These are phyloP conservation scores for Xylariaceae sp. DNA, from an alignment of 2,329 filamentous ascomycete species.

Conservation along the genomic window DNA sequence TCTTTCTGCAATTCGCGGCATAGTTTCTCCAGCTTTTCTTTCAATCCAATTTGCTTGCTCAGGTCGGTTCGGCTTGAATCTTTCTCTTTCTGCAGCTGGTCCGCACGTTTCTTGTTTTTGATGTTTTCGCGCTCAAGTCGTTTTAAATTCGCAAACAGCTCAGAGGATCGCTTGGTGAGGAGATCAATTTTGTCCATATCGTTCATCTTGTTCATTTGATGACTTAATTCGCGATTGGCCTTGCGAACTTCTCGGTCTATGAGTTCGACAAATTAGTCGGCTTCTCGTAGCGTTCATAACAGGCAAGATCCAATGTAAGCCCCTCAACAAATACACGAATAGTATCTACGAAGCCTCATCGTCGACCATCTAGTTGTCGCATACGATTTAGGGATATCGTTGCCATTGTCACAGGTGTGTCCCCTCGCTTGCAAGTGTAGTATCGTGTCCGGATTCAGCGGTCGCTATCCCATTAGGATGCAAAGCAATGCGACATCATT, in stretches of 20 bases:
- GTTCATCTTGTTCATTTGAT: slow-evolving; percentile 89
- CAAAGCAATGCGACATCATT: neutral
- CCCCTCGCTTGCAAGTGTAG: neutral
- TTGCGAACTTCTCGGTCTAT: slow-evolving; percentile 57
- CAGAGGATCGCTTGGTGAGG: slow-evolving; percentile 88
- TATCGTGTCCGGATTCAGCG: neutral
- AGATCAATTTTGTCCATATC: slow-evolving; percentile 91
- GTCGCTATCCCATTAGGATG: neutral
- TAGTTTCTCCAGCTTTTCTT: slow-evolving; percentile 96
- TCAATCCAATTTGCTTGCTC: slow-evolving; percentile 87
- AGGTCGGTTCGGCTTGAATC: slow-evolving; percentile 87
- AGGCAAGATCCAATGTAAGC: neutral
- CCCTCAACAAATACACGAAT: neutral
- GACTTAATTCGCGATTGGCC: slow-evolving; percentile 87
- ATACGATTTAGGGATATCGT: neutral
- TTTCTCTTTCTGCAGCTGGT: slow-evolving; percentile 95
- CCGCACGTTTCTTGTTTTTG: slow-evolving; percentile 94
- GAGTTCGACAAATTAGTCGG: neutral
- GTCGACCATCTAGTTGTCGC: neutral
- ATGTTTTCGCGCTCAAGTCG: slow-evolving; percentile 90
- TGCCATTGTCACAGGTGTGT: neutral
- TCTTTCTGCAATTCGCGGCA: slow-evolving; percentile 94
- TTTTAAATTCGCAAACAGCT: slow-evolving; percentile 94
- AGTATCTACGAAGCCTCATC: no score
- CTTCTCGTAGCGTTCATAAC: neutral